Conservation (phyloP, 139 green algal species). For the Chlorella sp. region DNA sequence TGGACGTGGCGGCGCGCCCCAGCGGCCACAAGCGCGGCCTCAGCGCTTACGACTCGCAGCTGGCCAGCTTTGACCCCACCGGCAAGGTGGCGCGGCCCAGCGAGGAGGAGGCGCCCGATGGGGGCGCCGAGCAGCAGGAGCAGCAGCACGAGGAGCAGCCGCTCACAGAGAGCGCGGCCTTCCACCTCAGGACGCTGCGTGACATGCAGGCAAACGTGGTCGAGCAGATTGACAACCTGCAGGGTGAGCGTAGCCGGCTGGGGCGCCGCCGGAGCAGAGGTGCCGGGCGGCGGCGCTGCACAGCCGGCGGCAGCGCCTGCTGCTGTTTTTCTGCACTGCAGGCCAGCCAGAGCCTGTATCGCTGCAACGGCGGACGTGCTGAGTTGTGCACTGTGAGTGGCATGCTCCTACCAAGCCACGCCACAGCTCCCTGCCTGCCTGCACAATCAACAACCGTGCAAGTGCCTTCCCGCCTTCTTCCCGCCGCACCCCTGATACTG, state of each 20-base stretch:
- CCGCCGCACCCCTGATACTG: not conserved
- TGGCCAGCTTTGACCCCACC: not conserved
- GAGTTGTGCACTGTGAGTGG: no score
- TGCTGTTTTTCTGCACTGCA: no score
- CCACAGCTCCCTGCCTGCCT: no score
- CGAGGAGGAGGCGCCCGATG: not conserved
- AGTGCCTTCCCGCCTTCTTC: not conserved
- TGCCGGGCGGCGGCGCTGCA: no score
- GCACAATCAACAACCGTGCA: no score
- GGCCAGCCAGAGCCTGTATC: no score
- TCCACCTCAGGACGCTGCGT: not conserved
- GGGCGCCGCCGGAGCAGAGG: no score
- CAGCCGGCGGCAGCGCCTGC: no score
- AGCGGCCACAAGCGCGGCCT: slow-evolving; percentile 17
- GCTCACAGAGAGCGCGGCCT: not conserved
- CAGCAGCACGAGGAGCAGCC: not conserved
- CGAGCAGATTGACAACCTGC: slow-evolving; percentile 4
- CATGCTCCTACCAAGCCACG: no score
- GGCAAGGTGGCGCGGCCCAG: not conserved
- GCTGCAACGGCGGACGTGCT: no score
- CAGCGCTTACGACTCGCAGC: slow-evolving; percentile 1
- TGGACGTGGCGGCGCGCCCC: not conserved
- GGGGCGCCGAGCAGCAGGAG: not conserved
- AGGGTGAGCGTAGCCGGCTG: not conserved
- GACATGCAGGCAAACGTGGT: not conserved